Evolutionary conservation across 2,329 filamentous ascomycete genomes (phyloP), one percentile per base, ranked within the genome.

Genomic region (Arachnomyces sp.): DNA sequence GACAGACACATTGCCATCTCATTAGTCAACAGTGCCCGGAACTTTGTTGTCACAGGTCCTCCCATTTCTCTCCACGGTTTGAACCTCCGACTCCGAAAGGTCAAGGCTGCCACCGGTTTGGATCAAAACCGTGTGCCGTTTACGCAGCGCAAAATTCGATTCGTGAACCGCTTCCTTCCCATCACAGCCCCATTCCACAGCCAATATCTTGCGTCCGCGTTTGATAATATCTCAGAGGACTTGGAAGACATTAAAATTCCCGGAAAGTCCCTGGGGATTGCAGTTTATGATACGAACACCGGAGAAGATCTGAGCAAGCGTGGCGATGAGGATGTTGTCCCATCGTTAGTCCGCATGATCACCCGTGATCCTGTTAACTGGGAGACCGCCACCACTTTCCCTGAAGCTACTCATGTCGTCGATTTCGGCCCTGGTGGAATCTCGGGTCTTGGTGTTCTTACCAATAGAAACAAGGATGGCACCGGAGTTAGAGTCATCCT

Each of bases 131-230:
- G 89, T 44, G 83, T 96, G 39, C 93, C 93, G 5, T 88, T 87
- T 71, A 96, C 90, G 0, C 83, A 98, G 67, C 85, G 92, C 53
- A 98, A 98, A 69, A 77, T 95, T 42, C 87, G 92, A 56, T 98
- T 98, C 53, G 86, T 87, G 46, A 95, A 95, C 71, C 84, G 92
- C 45, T 98, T 98, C 73, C 71, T 98, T 45, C 93, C 92, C 34
- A 98, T 98, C 63, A 95, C 90, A 1, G 88, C 92, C 7, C 93
- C 92, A 3, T 98, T 98, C 75, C 92, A 98, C 74, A 98, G 92
- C 75, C 83, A 87, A 45, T 95, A 96, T 60, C 79, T 98, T 12
- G 72, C 75, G 16, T 81, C 88, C 50, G 90, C 92, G 2, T 87
- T 85, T 17, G 76, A 81, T 44, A 74, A 88, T 53, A 87, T 98